Conservation (phyloP, 2,329 filamentous ascomycete genomes). For the Periconia sp. region DNA sequence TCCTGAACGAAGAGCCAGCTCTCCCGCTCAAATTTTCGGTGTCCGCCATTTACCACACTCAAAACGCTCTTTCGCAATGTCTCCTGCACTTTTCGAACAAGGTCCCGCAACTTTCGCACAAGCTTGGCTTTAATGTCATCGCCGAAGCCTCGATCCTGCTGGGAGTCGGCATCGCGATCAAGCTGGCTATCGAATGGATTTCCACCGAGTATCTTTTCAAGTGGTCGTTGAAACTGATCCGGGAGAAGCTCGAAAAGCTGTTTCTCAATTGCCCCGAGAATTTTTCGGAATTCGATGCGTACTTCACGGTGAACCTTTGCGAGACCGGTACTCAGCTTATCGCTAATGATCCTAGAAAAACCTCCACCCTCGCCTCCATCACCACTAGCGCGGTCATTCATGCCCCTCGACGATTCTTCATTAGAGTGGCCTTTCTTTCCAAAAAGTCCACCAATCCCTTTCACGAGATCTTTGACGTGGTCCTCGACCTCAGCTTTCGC, state of each 20-base stretch:
- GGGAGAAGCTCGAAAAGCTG: slow-evolving; percentile 32
- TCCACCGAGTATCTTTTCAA: slow-evolving; percentile 32
- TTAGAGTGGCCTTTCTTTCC: slow-evolving; percentile 20
- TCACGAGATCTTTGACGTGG: slow-evolving; percentile 30
- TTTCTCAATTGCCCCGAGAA: slow-evolving; percentile 31
- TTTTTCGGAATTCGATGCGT: slow-evolving; percentile 31
- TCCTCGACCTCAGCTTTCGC: slow-evolving; percentile 32
- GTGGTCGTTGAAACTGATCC: slow-evolving; percentile 29
- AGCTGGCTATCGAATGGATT: slow-evolving; percentile 34
- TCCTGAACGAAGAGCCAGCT: slow-evolving; percentile 34
- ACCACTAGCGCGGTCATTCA: slow-evolving; percentile 16
- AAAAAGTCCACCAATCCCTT: slow-evolving; percentile 29
- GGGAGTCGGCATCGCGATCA: slow-evolving; percentile 25
- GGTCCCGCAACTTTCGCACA: slow-evolving; percentile 25
- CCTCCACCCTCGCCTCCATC: slow-evolving; percentile 19
- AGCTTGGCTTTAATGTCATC: slow-evolving; percentile 33
- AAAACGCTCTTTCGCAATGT: slow-evolving; percentile 32
- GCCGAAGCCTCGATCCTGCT: slow-evolving; percentile 27
- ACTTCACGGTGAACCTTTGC: slow-evolving; percentile 34
- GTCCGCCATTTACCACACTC: slow-evolving; percentile 33
- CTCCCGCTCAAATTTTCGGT: slow-evolving; percentile 31
- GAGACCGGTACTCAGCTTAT: slow-evolving; percentile 33
- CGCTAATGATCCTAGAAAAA: slow-evolving; percentile 30
- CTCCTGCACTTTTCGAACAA: slow-evolving; percentile 31
- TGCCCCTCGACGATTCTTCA: slow-evolving; percentile 20